These are phyloP conservation scores for Spathaspora sp. DNA, from an alignment of 805 yeast genomes.

Conservation along the genomic window DNA sequence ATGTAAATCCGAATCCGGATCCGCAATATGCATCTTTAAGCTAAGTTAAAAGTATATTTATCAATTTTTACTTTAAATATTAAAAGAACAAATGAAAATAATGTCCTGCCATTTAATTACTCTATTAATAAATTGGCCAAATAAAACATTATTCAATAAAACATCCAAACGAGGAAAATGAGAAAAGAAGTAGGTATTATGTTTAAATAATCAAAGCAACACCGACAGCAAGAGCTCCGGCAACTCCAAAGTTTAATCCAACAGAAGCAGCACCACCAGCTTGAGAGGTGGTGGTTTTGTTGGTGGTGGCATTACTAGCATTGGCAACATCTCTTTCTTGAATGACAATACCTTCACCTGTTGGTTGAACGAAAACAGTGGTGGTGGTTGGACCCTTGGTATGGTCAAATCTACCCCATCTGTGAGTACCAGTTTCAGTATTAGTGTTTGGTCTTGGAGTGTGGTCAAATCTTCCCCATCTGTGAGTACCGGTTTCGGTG, in stretches of 20 bases:
- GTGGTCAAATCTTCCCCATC: conserved; percentile 54
- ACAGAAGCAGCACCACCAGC: conserved; percentile 17
- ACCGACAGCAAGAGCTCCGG: conserved; percentile 50
- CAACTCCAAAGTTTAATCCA: conserved; percentile 26
- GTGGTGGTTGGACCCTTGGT: conserved; percentile 34
- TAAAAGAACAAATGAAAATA: not conserved
- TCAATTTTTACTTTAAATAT: not conserved
- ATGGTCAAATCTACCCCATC: conserved; percentile 32
- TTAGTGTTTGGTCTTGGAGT: conserved; percentile 25
- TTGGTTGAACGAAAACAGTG: conserved; percentile 13
- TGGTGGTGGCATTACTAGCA: conserved; percentile 15
- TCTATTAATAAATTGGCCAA: not conserved
- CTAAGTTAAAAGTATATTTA: not conserved
- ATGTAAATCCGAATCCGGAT: too few species aligned
- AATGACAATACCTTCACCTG: conserved; percentile 1
- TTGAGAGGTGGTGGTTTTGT: conserved; percentile 22
- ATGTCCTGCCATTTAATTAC: not conserved
- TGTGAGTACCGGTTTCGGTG: conserved; percentile 40
- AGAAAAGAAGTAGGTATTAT: not conserved
- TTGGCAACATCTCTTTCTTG: conserved; percentile 4
- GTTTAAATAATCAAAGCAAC: conserved; percentile 41
- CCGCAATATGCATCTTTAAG: too few species aligned
- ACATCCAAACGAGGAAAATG: not conserved
- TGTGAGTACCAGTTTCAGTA: conserved; percentile 26
- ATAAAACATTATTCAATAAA: not conserved